These are phyloP conservation scores for Boeremia exigua DNA, from an alignment of 2,329 filamentous ascomycete species.

Conservation along the genomic window DNA sequence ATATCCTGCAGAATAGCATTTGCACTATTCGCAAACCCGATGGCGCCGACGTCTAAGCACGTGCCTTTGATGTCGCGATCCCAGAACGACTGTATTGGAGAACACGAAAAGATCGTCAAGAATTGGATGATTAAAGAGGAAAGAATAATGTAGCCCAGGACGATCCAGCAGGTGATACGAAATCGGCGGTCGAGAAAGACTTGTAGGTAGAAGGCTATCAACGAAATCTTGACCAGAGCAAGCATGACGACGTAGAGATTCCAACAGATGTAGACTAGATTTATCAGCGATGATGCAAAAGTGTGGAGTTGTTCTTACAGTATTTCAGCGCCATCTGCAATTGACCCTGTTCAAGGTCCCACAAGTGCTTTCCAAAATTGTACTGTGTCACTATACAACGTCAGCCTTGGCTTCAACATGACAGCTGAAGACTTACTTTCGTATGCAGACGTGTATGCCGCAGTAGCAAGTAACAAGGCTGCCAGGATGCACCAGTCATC, in stretches of 20 bases:
- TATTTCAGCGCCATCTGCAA: conserved; percentile 4
- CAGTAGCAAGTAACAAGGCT: conserved; percentile 23
- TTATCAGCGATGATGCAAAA: not conserved
- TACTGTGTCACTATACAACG: conserved; percentile 21
- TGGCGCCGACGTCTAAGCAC: conserved; percentile 27
- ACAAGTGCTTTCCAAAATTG: conserved; percentile 33
- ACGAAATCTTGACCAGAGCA: conserved; percentile 27
- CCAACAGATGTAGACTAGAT: conserved; percentile 27
- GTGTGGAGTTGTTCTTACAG: not conserved
- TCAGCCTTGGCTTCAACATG: conserved; percentile 1
- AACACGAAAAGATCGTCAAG: conserved; percentile 30
- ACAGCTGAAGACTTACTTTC: conserved; percentile 21
- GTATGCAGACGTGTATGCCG: conserved; percentile 27
- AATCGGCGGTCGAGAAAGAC: conserved; percentile 29
- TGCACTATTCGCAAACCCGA: conserved; percentile 29
- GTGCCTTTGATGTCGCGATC: conserved; percentile 30
- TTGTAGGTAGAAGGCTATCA: conserved; percentile 34
- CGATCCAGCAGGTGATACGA: conserved; percentile 17
- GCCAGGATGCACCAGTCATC: conserved; percentile 31
- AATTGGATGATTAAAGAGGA: conserved; percentile 24
- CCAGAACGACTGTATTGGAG: conserved; percentile 29
- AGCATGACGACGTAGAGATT: conserved; percentile 26
- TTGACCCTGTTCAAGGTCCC: conserved; percentile 7
- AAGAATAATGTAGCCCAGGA: conserved; percentile 21
- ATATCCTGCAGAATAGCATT: conserved; percentile 29